Evolutionary conservation across 129 eudicot species (phyloP).

Genomic region (Tanacetum coccineum): DNA sequence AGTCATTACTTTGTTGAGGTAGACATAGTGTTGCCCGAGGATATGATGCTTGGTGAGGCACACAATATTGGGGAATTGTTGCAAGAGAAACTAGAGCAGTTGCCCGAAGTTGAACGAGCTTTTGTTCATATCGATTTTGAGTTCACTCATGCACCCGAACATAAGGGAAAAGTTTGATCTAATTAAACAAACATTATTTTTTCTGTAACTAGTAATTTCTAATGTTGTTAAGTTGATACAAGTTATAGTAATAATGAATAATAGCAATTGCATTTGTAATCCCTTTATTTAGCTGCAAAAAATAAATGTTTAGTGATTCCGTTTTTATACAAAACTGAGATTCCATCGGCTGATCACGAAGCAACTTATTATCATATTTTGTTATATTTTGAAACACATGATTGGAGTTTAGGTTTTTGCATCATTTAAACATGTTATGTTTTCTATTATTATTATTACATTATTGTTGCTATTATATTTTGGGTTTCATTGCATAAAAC

Average conservation of each 20-base stretch:
- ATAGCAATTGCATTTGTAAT: conserved; percentile 1
- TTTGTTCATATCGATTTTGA: conserved; percentile 94
- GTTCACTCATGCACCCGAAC: conserved; percentile 81
- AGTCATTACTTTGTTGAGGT: conserved; percentile 86
- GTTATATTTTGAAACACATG: background rate
- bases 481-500: too few species aligned
- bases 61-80: conserved; percentile 90
- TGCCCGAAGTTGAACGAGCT: conserved; percentile 79
- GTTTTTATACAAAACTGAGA: background rate
- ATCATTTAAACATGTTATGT: too few species aligned
- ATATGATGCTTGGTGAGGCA: conserved; percentile 69
- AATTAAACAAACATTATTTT: background rate
- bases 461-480: too few species aligned
- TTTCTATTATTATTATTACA: too few species aligned
- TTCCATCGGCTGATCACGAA: background rate
- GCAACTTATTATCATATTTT: background rate
- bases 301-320: background rate
- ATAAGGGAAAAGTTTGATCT: conserved; percentile 30
- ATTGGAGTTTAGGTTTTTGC: background rate
- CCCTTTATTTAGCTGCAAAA: background rate
- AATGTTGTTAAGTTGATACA: background rate
- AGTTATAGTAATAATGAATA: background rate
- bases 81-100: conserved; percentile 84
- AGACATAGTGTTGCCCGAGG: conserved; percentile 79
- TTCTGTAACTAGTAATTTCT: background rate